phyloP scores from a whole-genome alignment of 1,284 basidiomycete genomes.

The Earliella scabrosa region DNA sequence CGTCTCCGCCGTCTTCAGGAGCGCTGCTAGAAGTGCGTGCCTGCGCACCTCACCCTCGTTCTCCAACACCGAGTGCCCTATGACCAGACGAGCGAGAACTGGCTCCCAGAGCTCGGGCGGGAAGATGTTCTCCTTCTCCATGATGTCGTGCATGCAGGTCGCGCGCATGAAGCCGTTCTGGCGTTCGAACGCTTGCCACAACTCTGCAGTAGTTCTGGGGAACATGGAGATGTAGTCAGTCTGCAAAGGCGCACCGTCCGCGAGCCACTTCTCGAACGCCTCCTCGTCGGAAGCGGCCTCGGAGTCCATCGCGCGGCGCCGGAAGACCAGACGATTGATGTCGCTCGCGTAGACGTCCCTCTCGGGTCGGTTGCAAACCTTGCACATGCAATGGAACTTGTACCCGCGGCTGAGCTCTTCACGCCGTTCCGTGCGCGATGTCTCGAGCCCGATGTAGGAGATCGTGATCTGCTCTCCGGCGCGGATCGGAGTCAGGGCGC shows the following conservation, averaged over 20 bases:
- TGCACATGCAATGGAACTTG: neutral
- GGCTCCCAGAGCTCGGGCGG: neutral
- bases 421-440: too few species aligned
- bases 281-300: neutral
- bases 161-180: neutral
- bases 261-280: neutral
- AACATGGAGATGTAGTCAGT: too few species aligned
- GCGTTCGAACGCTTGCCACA: neutral
- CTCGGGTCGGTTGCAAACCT: neutral
- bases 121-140: neutral
- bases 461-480: too few species aligned
- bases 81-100: neutral
- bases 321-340: neutral
- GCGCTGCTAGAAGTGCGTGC: neutral
- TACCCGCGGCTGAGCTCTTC: neutral
- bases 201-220: neutral
- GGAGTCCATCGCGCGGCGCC: neutral
- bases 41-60: neutral
- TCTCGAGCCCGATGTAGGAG: too few species aligned
- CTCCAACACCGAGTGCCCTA: neutral
- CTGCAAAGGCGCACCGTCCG: neutral
- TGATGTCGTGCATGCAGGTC: neutral
- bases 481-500: too few species aligned
- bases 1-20: neutral
- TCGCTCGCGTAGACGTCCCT: neutral